phyloP scores from a whole-genome alignment of 495 filamentous ascomycete genomes.

The Penicillium maclennaniae region DNA sequence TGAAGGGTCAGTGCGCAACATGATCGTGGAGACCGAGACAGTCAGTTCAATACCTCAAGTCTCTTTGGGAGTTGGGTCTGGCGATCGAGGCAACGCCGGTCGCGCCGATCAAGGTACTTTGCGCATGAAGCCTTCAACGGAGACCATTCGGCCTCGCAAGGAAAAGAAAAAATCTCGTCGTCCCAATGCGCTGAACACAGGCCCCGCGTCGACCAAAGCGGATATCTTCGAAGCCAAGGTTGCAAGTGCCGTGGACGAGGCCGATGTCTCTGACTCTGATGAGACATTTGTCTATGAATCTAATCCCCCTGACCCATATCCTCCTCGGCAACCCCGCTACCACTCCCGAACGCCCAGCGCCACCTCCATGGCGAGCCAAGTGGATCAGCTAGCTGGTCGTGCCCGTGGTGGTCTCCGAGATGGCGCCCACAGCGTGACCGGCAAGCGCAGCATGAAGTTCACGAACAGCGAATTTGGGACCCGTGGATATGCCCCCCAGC shows the following conservation, averaged over 20 bases:
- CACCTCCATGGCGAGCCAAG: slow-evolving; percentile 81
- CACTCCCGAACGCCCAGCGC: slow-evolving; percentile 95
- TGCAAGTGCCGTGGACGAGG: slow-evolving; percentile 87
- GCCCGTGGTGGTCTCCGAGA: slow-evolving; percentile 60
- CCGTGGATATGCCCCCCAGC: slow-evolving; percentile 53
- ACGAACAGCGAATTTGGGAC: slow-evolving; percentile 56
- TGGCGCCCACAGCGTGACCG: slow-evolving; percentile 60
- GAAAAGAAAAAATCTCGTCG: slow-evolving; percentile 83
- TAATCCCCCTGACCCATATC: slow-evolving; percentile 81
- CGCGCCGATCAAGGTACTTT: slow-evolving; percentile 66
- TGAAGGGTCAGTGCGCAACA: slow-evolving; percentile 79
- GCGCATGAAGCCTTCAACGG: slow-evolving; percentile 80
- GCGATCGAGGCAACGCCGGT: slow-evolving; percentile 52
- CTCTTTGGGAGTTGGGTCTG: slow-evolving; percentile 65
- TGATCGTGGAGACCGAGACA: slow-evolving; percentile 98
- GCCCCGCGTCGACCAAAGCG: slow-evolving; percentile 84
- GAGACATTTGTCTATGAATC: slow-evolving; percentile 99
- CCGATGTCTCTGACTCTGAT: slow-evolving; percentile 92
- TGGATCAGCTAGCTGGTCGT: slow-evolving; percentile 63
- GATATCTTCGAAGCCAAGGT: slow-evolving; percentile 98
- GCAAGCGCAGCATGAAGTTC: slow-evolving; percentile 98
- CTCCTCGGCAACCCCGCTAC: slow-evolving; percentile 70
- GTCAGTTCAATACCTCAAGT: slow-evolving; percentile 89
- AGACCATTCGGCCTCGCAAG: slow-evolving; percentile 90
- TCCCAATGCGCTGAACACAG: slow-evolving; percentile 47